Base-by-base conservation (phyloP, 805 yeast species). In the Clavispora phyllophila region DNA sequence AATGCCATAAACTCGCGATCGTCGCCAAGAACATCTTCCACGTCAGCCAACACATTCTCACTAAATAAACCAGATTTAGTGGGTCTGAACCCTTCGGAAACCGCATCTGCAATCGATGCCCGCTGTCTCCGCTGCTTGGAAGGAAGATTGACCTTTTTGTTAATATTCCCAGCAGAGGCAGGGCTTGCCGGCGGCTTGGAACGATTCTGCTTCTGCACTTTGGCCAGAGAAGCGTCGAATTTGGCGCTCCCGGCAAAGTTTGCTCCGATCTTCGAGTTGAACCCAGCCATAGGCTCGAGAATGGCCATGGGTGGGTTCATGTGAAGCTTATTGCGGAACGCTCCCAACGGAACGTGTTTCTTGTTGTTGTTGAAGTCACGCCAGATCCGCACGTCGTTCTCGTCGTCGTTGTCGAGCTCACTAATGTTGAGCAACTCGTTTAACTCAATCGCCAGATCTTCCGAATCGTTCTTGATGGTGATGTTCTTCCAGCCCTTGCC, bases 401-500 rank as follows among this genome's bases (percentile, higher is more conserved):
- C 84, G 42, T 76, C 84, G 40, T 68, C 72, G 48, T 85, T 87
- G 54, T 87, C 96, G 48, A 89, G 69, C 58, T 87, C 96, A 59
- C 91, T 84, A 66, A 91, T 84, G 60, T 91, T 88, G 55, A 91
- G 72, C 45, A 89, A 72, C 56, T 91, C 97, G 60, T 89, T 96
- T 40, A 91, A 63, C 52, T 62, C 74, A 40, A 64, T 61, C 44
- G 69, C 75, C 60, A 61, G 63, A 34, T 65, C 70, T 42, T 66
- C 73, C 1, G 53, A 39, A 32, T 37, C 46, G 37, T 40, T 37
- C 18, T 47, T 40, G 52, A 44, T 23, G n/a, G 48, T 47, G 29
- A 56, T 44, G 36, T 59, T 56, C 44, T 57, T 25, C 63, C 50
- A 41, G 53, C 56, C 47, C 52, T 53, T 51, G 13, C 49, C 41